phyloP scores from a whole-genome alignment of 2,329 filamentous ascomycete species.

The Claviceps quebecensis region DNA sequence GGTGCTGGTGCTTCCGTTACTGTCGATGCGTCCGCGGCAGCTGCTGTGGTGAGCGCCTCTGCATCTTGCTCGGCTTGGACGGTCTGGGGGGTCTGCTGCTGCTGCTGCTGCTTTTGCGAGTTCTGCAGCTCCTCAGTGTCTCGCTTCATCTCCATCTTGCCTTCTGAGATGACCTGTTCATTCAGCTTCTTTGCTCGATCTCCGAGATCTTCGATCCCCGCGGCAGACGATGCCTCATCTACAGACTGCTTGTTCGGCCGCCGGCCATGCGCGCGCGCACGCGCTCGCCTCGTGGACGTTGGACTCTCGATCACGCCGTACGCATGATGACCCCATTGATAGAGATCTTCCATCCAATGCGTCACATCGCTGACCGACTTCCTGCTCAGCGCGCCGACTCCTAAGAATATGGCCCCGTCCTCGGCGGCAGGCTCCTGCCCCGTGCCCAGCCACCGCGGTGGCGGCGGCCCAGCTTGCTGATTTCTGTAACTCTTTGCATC shows the following conservation, averaged over 20 bases:
- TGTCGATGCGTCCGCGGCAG: not conserved
- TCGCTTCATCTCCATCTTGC: not conserved
- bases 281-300: conserved; percentile 44
- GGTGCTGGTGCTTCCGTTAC: not conserved
- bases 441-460: conserved; percentile 53
- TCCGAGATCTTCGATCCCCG: not conserved
- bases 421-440: conserved; percentile 53
- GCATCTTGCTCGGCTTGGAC: not conserved
- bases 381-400: conserved; percentile 58
- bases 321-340: conserved; percentile 67
- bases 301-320: conserved; percentile 78
- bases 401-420: conserved; percentile 79
- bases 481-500: conserved; percentile 11
- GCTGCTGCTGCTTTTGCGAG: too few species aligned
- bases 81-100: not conserved
- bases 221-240: not conserved
- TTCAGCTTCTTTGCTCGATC: not conserved
- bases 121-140: not conserved
- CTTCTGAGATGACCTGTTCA: not conserved
- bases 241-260: conserved; percentile 12
- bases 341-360: conserved; percentile 80
- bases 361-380: conserved; percentile 59
- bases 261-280: conserved; percentile 16
- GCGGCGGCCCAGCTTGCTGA: conserved; percentile 9
- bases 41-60: not conserved